Evolutionary conservation across 2,329 filamentous ascomycete genomes (phyloP), one percentile per base, ranked within the genome.

Genomic region (Scleromitrula shiraiana): DNA sequence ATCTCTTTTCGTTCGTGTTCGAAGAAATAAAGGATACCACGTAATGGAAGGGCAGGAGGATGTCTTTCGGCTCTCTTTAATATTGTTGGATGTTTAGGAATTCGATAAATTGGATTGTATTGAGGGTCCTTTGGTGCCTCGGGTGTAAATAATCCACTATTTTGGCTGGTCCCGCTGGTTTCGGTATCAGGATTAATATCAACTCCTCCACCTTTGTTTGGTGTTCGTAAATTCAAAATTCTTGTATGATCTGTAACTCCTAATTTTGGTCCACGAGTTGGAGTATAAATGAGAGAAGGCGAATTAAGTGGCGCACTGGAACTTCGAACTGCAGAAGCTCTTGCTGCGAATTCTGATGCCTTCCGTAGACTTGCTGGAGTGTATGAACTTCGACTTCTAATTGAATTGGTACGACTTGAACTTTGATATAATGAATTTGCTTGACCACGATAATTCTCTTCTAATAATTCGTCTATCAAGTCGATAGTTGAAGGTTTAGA

Each of bases 381-480:
- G n/a, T 24, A 36, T 29, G 3, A n/a, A n/a, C n/a, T n/a, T n/a
- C n/a, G n/a, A n/a, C n/a, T n/a, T n/a, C 23, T 43, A 38, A 27
- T 33, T 15, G 49, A 42, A 36, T 8, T 39, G 12, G 36, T 27
- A 24, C 42, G 32, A 38, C 40, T 43, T 9, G 51, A 50, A 15
- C 46, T 56, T 8, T 51, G 47, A 8, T 46, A 46, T 22, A 59
- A 55, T 7, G 50, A 41, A 24, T 58, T 50, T 15, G 56, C 58
- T 44, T 60, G 55, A 7, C 50, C 53, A 12, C 56, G 53, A 30
- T 56, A 57, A 14, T 56, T 56, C 22, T 58, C 49, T 27, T 59
- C 55, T 0, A 60, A 49, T n/a, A 58, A 38, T n/a, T 51, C 20
- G 10, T 58, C 51, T n/a, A 59, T 57, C 17, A 61, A 40, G 12